Base-by-base conservation (phyloP, 352 stramenopile genomes). In the Phytophthora sojae region DNA sequence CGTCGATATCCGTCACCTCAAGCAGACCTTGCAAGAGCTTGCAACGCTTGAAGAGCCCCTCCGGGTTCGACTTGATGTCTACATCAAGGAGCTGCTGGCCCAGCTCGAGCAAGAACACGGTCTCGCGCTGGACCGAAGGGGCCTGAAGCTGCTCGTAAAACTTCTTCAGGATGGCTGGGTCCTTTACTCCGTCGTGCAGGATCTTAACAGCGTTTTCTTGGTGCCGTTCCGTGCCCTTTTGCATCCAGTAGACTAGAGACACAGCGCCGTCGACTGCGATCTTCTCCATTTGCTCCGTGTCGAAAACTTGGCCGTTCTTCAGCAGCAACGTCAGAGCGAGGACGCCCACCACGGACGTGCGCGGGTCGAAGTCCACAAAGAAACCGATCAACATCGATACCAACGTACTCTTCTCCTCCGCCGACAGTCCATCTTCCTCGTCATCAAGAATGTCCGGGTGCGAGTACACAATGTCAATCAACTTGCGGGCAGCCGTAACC, bases 221-320 rank as follows among this genome's bases (percentile, higher is more conserved):
- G 50, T 94, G 85, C 3, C 88, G 83, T 52, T 93, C 88, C 0
- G 86, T 93, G 14, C 88, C 88, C 61, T 95, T 94, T 60, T 93
- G 85, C 64, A 94, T 90, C 88, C 88, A 95, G 50, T 95, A 94
- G 11, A 94, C 81, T 2, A 95, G 58, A 14, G 85, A 93, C 8
- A 88, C 73, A 0, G 86, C 81, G 8, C 85, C 83, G 29, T 93
- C 85, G 0, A 92, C 78, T n/a, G 81, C 86, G 50, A 95, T 79
- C 29, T 80, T 83, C n/a, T 92, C 71, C 86, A 92, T 93, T 55
- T 95, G 86, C 17, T 80, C 67, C 5, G 69, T 37, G 23, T 87
- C 76, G 0, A 95, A 69, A 12, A 45, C 45, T 47, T 92, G 80
- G 1, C 82, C 84, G 35, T 92, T 85, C 52, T 83, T 86, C 0